Evolutionary conservation across 805 yeast genomes (phyloP).

Genomic region (Nakazawaea ambrosiae): DNA sequence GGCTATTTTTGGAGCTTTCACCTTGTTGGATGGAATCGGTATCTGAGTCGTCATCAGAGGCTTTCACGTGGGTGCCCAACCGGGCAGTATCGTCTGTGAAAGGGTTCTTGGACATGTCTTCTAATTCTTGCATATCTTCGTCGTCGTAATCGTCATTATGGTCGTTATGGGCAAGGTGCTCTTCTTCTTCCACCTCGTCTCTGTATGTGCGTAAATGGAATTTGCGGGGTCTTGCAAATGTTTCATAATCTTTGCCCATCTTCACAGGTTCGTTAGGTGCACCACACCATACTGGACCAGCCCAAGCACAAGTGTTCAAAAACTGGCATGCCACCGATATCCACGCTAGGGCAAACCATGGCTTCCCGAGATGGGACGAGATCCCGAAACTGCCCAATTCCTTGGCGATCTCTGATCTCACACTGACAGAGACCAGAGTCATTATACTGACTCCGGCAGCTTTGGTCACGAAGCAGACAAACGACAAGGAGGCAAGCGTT

Average conservation of each 20-base stretch:
- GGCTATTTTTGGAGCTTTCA: too few species aligned
- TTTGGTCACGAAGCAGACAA: constrained; percentile 26
- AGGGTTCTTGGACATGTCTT: too few species aligned
- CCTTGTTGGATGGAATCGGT: too few species aligned
- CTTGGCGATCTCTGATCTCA: constrained; percentile 21
- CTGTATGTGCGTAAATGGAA: too few species aligned
- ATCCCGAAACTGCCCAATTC: constrained; percentile 43
- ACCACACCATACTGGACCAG: constrained; percentile 47
- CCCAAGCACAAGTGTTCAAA: constrained; percentile 24
- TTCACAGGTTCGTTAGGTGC: constrained; percentile 24
- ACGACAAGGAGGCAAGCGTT: constrained; percentile 27
- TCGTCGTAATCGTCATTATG: neutral
- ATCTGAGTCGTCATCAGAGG: too few species aligned
- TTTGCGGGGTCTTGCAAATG: too few species aligned
- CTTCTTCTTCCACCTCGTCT: too few species aligned
- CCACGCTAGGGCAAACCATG: constrained; percentile 38
- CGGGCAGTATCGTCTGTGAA: too few species aligned
- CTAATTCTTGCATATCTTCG: too few species aligned
- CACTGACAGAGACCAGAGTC: constrained; percentile 19
- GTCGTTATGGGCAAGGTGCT: too few species aligned
- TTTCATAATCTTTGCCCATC: neutral
- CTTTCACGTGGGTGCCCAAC: too few species aligned
- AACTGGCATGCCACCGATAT: constrained; percentile 18
- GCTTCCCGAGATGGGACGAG: constrained; percentile 30
- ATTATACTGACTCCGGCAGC: constrained; percentile 24